phyloP scores from a whole-genome alignment of 106 monocot genomes.

The Iris macrosiphon region DNA sequence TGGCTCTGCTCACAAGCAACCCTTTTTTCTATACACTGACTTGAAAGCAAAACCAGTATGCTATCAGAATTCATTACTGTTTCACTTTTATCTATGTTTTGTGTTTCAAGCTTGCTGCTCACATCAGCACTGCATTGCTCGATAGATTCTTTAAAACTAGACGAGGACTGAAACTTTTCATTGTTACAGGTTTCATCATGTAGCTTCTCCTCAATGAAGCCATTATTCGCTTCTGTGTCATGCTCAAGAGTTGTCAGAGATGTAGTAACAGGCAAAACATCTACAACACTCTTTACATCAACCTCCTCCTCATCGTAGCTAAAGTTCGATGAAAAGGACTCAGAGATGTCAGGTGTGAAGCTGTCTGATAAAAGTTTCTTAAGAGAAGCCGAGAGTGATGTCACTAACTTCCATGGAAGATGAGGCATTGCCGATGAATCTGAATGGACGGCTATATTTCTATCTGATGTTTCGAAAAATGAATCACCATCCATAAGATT shows the following conservation, averaged over 20 bases:
- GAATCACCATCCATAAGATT: slow-evolving; percentile 6
- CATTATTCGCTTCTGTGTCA: slow-evolving; percentile 15
- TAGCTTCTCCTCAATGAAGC: slow-evolving; percentile 17
- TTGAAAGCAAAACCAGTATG: slow-evolving; percentile 74
- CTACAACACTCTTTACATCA: slow-evolving; percentile 12
- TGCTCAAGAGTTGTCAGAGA: slow-evolving; percentile 13
- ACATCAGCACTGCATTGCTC: slow-evolving; percentile 21
- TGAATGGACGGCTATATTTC: neutral
- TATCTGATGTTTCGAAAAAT: neutral
- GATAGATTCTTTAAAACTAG: slow-evolving; percentile 21
- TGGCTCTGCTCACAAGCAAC: slow-evolving; percentile 75
- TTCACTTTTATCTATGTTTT: slow-evolving; percentile 29
- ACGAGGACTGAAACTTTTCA: slow-evolving; percentile 9
- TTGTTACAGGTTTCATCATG: slow-evolving; percentile 11
- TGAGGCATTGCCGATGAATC: slow-evolving; percentile 8
- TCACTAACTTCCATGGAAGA: slow-evolving; percentile 22
- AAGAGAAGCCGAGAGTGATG: slow-evolving; percentile 32
- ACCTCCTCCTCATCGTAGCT: slow-evolving; percentile 10
- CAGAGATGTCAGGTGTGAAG: slow-evolving; percentile 16
- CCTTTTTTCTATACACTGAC: slow-evolving; percentile 47
- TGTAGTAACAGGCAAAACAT: slow-evolving; percentile 10
- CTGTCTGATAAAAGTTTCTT: slow-evolving; percentile 24
- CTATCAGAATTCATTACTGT: slow-evolving; percentile 59
- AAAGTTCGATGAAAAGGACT: slow-evolving; percentile 21
- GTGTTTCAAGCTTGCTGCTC: slow-evolving; percentile 1